A percentile compares a stretch with the other conserved stretches of the same genome.
Evolutionary conservation across 192 early-diverging fungal genomes (phyloP).

Genomic region (Backusella macrospora): DNA sequence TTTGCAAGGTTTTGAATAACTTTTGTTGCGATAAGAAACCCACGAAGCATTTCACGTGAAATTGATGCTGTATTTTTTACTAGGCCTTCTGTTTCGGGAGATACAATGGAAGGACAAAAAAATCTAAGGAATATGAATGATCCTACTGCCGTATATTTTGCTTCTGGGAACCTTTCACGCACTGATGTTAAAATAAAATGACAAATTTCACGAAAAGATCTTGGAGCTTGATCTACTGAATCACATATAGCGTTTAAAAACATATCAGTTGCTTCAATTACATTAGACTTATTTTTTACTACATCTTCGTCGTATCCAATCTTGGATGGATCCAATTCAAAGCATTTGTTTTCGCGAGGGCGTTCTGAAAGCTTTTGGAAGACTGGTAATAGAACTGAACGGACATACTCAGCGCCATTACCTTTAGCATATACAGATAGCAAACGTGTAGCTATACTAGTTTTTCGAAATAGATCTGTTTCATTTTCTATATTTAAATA

Average conservation of each 20-base stretch:
- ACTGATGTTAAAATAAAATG: conserved; percentile 64
- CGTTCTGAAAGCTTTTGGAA: conserved; percentile 59
- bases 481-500: conserved; percentile 33
- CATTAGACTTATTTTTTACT: conserved; percentile 66
- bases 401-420: conserved; percentile 67
- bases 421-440: conserved; percentile 69
- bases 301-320: conserved; percentile 55
- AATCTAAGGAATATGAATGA: conserved; percentile 85
- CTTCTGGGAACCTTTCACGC: conserved; percentile 65
- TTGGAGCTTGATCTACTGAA: conserved; percentile 59
- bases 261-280: conserved; percentile 60
- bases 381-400: conserved; percentile 61
- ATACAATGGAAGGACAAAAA: conserved; percentile 82
- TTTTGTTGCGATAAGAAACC: conserved; percentile 78
- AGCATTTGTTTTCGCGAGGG: conserved; percentile 61
- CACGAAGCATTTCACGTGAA: conserved; percentile 70
- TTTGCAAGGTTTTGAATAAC: conserved; percentile 88
- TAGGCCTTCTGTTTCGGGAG: conserved; percentile 59
- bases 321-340: conserved; percentile 83
- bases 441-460: conserved; percentile 76
- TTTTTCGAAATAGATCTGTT: conserved; percentile 77
- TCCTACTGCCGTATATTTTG: conserved; percentile 74
- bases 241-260: conserved; percentile 73
- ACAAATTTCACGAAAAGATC: conserved; percentile 66
- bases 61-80: conserved; percentile 49